These are phyloP conservation scores for Pichia cabralensis DNA, from an alignment of 805 yeast genomes.

Conservation along the genomic window DNA sequence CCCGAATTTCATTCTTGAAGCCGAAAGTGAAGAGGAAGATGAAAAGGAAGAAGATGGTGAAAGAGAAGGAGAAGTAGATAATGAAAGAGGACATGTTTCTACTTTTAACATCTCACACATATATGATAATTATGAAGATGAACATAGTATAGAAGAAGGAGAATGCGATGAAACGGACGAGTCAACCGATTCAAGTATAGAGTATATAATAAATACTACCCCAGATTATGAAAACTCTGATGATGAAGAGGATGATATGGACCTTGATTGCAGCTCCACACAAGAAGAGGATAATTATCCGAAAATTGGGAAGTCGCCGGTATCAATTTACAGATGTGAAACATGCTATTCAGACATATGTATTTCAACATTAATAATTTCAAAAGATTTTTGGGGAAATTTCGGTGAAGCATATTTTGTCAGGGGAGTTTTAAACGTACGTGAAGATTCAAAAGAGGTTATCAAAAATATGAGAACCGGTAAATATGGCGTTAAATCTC, in stretches of 20 bases:
- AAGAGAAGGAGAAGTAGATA: background rate
- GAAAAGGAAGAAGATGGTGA: background rate
- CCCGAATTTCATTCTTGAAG: background rate
- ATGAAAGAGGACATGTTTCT: no score
- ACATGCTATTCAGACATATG: constrained; percentile 27
- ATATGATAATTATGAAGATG: background rate
- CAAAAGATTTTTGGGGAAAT: constrained; percentile 26
- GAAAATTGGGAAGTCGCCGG: background rate
- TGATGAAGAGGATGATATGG: background rate
- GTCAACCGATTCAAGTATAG: no score
- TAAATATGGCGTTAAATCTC: constrained; percentile 20
- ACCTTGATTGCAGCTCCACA: background rate
- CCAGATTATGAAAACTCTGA: constrained; percentile 1
- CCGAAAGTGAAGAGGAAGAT: constrained; percentile 1
- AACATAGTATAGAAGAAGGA: background rate
- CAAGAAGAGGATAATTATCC: background rate
- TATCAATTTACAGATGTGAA: constrained; percentile 20
- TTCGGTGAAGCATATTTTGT: constrained; percentile 27
- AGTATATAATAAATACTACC: no score
- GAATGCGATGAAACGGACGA: background rate
- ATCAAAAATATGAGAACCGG: constrained; percentile 27
- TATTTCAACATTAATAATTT: constrained; percentile 19
- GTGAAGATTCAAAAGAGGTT: constrained; percentile 12
- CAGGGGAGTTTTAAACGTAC: constrained; percentile 22
- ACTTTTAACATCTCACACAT: no score